These are phyloP conservation scores for Kodamaea jinghongensis DNA, from an alignment of 805 yeast genomes.

Conservation along the genomic window DNA sequence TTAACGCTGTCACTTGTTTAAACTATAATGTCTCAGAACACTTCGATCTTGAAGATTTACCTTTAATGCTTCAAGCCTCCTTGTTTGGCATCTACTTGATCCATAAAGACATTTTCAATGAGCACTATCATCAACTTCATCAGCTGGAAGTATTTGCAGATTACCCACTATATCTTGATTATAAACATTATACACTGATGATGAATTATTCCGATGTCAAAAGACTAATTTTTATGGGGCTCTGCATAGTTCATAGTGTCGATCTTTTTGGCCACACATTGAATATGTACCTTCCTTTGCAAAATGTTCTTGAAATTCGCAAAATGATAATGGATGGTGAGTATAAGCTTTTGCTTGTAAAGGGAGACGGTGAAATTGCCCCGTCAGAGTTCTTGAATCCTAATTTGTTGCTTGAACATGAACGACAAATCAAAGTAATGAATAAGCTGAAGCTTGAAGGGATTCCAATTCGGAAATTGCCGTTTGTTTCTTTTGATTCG, in stretches of 20 bases:
- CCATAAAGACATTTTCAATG: conserved; percentile 15
- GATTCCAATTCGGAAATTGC: conserved; percentile 13
- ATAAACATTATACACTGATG: conserved; percentile 12
- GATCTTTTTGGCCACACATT: conserved; percentile 37
- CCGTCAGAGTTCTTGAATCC: conserved; percentile 47
- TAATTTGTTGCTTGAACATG: conserved; percentile 19
- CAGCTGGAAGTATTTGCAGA: background rate
- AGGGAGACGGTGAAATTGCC: conserved; percentile 70
- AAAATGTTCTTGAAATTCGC: conserved; percentile 12
- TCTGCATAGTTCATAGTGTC: conserved; percentile 68
- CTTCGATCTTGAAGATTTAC: conserved; percentile 25
- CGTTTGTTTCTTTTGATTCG: conserved; percentile 27
- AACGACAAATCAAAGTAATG: conserved; percentile 17
- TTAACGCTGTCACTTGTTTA: conserved; percentile 24
- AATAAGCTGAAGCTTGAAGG: conserved; percentile 1
- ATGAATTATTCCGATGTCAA: background rate
- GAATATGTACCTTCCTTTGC: conserved; percentile 57
- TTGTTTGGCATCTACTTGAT: conserved; percentile 39
- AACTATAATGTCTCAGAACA: conserved; percentile 18
- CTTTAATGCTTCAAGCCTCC: conserved; percentile 38
- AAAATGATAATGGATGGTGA: conserved; percentile 11
- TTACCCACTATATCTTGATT: conserved; percentile 20
- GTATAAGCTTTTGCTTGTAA: conserved; percentile 43
- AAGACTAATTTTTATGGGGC: conserved; percentile 38
- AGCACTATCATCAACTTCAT: background rate